phyloP scores from a whole-genome alignment of 768 basidiomycete species.

The Scleroderma citrinum region DNA sequence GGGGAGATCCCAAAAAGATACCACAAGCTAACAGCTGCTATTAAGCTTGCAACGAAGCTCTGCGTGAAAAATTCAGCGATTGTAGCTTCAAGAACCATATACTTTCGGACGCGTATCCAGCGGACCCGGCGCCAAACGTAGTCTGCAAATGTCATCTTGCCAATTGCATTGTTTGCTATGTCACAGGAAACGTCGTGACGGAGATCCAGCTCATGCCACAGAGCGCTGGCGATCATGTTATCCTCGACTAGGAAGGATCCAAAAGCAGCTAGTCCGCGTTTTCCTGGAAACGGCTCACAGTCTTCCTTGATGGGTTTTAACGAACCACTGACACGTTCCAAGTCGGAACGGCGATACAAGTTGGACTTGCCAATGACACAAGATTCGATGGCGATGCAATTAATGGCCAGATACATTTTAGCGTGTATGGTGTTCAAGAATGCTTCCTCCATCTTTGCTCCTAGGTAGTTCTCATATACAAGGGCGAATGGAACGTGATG shows the following conservation, averaged over 20 bases:
- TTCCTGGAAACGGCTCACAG: constrained; percentile 16
- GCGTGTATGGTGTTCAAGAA: constrained; percentile 97
- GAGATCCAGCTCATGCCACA: constrained; percentile 91
- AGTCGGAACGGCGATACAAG: constrained; percentile 83
- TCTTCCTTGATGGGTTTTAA: constrained; percentile 40
- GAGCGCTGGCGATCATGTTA: constrained; percentile 88
- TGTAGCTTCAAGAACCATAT: constrained; percentile 86
- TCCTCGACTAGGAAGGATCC: constrained; percentile 92
- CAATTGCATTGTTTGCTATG: constrained; percentile 83
- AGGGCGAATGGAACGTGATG: constrained; percentile 94
- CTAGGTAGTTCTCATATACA: constrained; percentile 63
- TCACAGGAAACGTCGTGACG: constrained; percentile 90
- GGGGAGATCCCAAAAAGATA: constrained; percentile 45
- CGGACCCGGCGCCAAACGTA: constrained; percentile 88
- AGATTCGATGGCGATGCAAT: constrained; percentile 81
- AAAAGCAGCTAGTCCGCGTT: constrained; percentile 67
- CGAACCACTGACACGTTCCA: constrained; percentile 69
- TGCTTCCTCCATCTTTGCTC: constrained; percentile 84
- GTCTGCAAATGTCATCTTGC: constrained; percentile 77
- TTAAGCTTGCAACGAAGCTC: constrained; percentile 60
- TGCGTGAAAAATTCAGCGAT: constrained; percentile 92
- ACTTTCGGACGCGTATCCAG: constrained; percentile 96
- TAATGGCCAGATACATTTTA: constrained; percentile 96
- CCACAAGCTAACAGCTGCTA: constrained; percentile 52
- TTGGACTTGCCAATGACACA: constrained; percentile 98